A percentile compares a stretch with the other conserved stretches of the same genome.
These are phyloP conservation scores for Leccinum pallidistipes DNA, from an alignment of 1,284 basidiomycete species.

Conservation along the genomic window DNA sequence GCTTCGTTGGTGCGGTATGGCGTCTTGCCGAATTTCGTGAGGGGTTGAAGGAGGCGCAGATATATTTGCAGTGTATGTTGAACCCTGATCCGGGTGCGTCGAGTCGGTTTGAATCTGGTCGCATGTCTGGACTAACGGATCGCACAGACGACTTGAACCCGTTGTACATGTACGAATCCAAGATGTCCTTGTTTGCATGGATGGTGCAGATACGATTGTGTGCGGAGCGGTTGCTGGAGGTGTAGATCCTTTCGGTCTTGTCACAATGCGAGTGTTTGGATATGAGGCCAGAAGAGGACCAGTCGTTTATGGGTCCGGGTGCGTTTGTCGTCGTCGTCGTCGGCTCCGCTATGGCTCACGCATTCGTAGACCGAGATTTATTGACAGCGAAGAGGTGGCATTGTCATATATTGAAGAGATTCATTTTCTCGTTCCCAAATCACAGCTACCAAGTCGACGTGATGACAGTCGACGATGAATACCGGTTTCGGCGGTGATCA, in stretches of 20 bases:
- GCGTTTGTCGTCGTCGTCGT: no score
- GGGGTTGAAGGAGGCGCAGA: not conserved
- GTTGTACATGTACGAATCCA: constrained; percentile 94
- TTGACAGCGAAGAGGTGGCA: constrained; percentile 66
- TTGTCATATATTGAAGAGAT: constrained; percentile 74
- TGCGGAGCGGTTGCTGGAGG: constrained; percentile 50
- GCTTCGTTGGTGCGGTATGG: not conserved
- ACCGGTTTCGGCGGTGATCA: no score
- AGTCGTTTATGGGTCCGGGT: no score
- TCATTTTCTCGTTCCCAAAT: constrained; percentile 72
- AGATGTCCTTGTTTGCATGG: constrained; percentile 85
- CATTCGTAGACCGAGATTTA: constrained; percentile 66
- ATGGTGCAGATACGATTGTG: constrained; percentile 51
- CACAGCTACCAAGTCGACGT: constrained; percentile 65
- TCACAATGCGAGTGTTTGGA: constrained; percentile 88
- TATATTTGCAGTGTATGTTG: not conserved
- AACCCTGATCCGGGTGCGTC: not conserved
- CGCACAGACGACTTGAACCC: constrained; percentile 81
- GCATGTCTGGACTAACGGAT: not conserved
- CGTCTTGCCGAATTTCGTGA: not conserved
- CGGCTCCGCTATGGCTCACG: not conserved
- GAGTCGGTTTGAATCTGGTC: not conserved
- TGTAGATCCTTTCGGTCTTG: constrained; percentile 76
- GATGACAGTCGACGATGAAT: constrained; percentile 40
- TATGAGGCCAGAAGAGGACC: constrained; percentile 74